A percentile compares a stretch with the other conserved stretches of the same genome.
Conservation (phyloP, 352 stramenopile genomes). For the Phytophthora quininea region DNA sequence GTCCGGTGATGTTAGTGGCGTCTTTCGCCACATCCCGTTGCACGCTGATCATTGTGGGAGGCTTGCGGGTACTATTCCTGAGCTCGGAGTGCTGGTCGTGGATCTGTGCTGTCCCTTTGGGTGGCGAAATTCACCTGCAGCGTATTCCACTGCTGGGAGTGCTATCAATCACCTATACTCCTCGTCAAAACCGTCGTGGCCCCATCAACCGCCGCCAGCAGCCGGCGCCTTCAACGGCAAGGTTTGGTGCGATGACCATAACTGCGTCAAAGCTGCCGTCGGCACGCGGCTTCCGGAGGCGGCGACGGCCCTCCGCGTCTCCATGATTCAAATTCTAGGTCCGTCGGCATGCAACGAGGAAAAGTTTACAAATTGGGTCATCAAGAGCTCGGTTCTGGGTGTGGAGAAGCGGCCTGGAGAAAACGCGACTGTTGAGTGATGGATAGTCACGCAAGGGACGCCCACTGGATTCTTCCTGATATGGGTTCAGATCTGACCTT, state of each 20-base stretch:
- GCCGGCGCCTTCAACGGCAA: conserved; percentile 2
- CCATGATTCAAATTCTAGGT: conserved; percentile 11
- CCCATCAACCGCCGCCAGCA: neutral
- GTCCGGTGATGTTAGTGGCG: neutral
- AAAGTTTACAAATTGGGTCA: conserved; percentile 11
- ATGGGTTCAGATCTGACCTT: no score
- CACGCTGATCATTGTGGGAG: neutral
- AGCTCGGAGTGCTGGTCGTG: conserved; percentile 8
- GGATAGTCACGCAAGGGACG: no score
- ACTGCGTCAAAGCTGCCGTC: conserved; percentile 9
- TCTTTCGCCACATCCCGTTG: conserved; percentile 10
- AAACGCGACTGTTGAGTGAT: no score
- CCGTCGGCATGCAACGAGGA: conserved; percentile 12
- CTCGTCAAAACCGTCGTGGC: neutral
- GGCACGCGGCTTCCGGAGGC: conserved; percentile 12
- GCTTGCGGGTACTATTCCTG: conserved; percentile 11
- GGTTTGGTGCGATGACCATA: conserved; percentile 22
- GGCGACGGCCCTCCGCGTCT: neutral
- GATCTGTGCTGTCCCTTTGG: conserved; percentile 18
- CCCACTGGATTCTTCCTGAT: no score
- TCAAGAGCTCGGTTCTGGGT: neutral
- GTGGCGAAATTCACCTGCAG: conserved; percentile 10
- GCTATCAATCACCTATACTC: conserved; percentile 14
- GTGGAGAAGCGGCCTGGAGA: no score
- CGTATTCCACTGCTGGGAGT: conserved; percentile 4